Conservation (phyloP, 192 early-diverging fungal genomes). For the Cetraspora pellucida region DNA sequence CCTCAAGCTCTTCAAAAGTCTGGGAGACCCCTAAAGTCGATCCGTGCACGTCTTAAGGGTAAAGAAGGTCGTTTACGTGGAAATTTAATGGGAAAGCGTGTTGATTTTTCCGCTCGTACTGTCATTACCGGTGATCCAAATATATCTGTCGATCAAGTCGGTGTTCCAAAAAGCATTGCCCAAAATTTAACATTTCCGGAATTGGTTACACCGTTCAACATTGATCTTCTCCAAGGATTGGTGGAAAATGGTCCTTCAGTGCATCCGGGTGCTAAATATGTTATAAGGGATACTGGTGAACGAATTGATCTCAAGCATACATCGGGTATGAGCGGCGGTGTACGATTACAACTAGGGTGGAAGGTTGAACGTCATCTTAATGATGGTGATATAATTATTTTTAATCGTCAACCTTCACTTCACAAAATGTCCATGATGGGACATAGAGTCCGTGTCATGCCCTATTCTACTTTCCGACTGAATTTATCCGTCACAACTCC, state of each 20-base stretch:
- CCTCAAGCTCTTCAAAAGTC: slow-evolving; percentile 91
- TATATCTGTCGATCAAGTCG: slow-evolving; percentile 96
- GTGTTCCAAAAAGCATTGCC: slow-evolving; percentile 96
- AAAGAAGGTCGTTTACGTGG: slow-evolving; percentile 99
- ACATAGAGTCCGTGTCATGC: slow-evolving; percentile 95
- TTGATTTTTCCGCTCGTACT: slow-evolving; percentile 98
- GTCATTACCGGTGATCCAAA: slow-evolving; percentile 99
- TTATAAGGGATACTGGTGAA: slow-evolving; percentile 92
- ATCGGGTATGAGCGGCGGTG: slow-evolving; percentile 71
- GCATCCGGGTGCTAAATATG: slow-evolving; percentile 97
- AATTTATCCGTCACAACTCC: slow-evolving; percentile 97
- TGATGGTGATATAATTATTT: slow-evolving; percentile 95
- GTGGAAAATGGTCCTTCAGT: slow-evolving; percentile 90
- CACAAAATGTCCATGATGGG: slow-evolving; percentile 99
- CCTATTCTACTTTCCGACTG: slow-evolving; percentile 97
- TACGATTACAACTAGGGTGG: slow-evolving; percentile 88
- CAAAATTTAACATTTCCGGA: slow-evolving; percentile 97
- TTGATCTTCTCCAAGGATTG: slow-evolving; percentile 81
- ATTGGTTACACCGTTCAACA: slow-evolving; percentile 95
- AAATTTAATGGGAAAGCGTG: slow-evolving; percentile 99
- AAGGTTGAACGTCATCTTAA: slow-evolving; percentile 94
- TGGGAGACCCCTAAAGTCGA: slow-evolving; percentile 92
- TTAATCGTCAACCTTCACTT: slow-evolving; percentile 98
- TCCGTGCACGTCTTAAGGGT: slow-evolving; percentile 95
- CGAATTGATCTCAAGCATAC: slow-evolving; percentile 89